Base-by-base conservation (phyloP, 2,329 filamentous ascomycete genomes). In the Cyclaneusma minus region DNA sequence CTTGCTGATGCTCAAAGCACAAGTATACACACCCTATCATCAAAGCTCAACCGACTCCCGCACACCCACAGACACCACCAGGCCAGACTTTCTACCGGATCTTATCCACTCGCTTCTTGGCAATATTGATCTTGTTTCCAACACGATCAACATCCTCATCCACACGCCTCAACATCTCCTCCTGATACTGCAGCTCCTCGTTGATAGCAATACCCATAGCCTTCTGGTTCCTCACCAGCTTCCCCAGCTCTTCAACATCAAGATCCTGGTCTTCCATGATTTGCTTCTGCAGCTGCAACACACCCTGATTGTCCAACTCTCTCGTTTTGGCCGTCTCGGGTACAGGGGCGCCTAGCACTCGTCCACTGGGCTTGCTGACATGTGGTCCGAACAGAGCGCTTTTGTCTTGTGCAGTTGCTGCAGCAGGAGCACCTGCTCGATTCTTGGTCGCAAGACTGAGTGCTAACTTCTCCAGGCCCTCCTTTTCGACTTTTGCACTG, bases 131-230 rank as follows among this genome's bases (percentile, higher is more conserved):
- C 62, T 87, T 87, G 33, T 62, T 62, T 22, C 64, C 60, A 10
- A 83, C 57, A 5, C 74, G 57, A 34, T 74, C 68, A 3, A 64
- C 63, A 49, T 84, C 76, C 29, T 70, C 58, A 35, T 76, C 72
- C 34, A 84, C 45, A 37, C 68, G 50, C 8, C 68, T 64, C 16
- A 89, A 56, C 65, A 83, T 68, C 47, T 69, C 63, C 29, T 70
- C 77, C 55, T 87, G 79, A 37, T 68, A 51, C 28, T 71, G 64
- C 29, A 85, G 61, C 55, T 87, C 81, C 25, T 73, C 65, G 35
- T 80, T 66, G 42, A 89, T 85, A 30, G 71, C 64, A 24, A 81
- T 56, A 1, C 80, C 80, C 66, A 87, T 80, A 50, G 84, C 74
- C 43, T 68, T 74, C 55, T 87, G 76, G 31, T 76, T 57, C 24